phyloP scores from a whole-genome alignment of 2,329 filamentous ascomycete genomes.

The Penicillium sp. region DNA sequence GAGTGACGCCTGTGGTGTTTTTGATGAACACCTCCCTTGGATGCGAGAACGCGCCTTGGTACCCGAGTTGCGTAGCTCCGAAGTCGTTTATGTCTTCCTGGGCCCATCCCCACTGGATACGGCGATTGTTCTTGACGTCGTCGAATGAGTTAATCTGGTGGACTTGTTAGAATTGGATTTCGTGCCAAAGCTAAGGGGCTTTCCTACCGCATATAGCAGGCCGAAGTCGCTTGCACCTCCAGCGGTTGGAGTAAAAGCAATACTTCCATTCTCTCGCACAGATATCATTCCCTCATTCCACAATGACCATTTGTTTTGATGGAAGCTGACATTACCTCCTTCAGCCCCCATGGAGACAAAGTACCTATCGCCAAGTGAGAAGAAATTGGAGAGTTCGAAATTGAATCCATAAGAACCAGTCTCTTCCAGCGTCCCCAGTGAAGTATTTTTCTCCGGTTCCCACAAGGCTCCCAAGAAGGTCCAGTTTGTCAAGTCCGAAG shows the following conservation, averaged over 20 bases:
- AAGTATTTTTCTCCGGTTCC: slow-evolving; percentile 14
- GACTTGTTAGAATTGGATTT: neutral
- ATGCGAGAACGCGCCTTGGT: slow-evolving; percentile 11
- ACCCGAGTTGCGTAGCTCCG: slow-evolving; percentile 12
- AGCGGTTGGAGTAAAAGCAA: slow-evolving; percentile 13
- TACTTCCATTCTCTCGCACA: slow-evolving; percentile 11
- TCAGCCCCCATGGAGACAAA: slow-evolving; percentile 19
- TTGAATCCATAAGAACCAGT: slow-evolving; percentile 17
- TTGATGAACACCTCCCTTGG: slow-evolving; percentile 16
- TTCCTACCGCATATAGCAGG: slow-evolving; percentile 14
- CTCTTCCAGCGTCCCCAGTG: slow-evolving; percentile 9
- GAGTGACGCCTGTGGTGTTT: slow-evolving; percentile 7
- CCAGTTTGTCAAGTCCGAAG: slow-evolving; percentile 14
- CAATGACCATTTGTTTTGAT: slow-evolving; percentile 11
- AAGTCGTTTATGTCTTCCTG: slow-evolving; percentile 15
- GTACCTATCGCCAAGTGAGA: slow-evolving; percentile 12
- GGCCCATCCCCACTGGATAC: slow-evolving; percentile 18
- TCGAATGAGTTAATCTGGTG: slow-evolving; percentile 13
- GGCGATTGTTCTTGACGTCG: slow-evolving; percentile 16
- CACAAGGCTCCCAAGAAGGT: slow-evolving; percentile 17
- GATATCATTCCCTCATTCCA: slow-evolving; percentile 17
- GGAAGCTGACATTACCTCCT: slow-evolving; percentile 15
- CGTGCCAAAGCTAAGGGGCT: neutral
- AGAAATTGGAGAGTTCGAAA: slow-evolving; percentile 19
- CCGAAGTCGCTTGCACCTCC: slow-evolving; percentile 15